phyloP scores from a whole-genome alignment of 2,329 filamentous ascomycete genomes.

The Pseudovirgaria hyperparasitica region DNA sequence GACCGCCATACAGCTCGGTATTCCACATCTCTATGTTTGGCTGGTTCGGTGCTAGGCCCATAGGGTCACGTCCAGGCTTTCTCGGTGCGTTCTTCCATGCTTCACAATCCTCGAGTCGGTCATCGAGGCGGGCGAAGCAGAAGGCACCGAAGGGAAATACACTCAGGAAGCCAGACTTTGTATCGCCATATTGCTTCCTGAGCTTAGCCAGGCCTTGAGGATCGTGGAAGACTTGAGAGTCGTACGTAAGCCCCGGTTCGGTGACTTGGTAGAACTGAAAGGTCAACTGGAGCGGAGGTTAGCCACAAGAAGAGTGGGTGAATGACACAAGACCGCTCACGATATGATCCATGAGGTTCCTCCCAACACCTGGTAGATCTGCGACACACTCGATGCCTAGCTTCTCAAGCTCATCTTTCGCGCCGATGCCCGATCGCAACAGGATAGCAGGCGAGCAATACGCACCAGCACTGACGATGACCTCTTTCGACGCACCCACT shows the following conservation, averaged over 20 bases:
- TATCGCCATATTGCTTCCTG: conserved; percentile 43
- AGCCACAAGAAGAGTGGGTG: conserved; percentile 9
- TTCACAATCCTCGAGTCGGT: conserved; percentile 41
- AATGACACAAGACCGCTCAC: conserved; percentile 25
- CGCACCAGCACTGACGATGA: conserved; percentile 20
- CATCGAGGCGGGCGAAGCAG: conserved; percentile 48
- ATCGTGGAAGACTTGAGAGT: conserved; percentile 44
- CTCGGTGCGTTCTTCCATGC: conserved; percentile 41
- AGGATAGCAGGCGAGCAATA: conserved; percentile 26
- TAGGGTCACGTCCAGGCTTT: conserved; percentile 40
- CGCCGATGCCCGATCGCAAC: conserved; percentile 46
- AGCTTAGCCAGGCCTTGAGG: conserved; percentile 35
- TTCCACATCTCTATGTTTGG: conserved; percentile 52
- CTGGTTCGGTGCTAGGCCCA: conserved; percentile 44
- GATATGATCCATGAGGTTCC: conserved; percentile 52
- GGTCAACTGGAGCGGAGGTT: conserved; percentile 25
- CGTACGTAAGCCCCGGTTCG: conserved; percentile 43
- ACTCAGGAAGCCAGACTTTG: conserved; percentile 45
- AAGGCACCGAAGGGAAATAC: conserved; percentile 52
- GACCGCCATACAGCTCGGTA: conserved; percentile 49
- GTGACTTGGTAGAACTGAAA: conserved; percentile 50
- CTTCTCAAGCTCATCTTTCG: conserved; percentile 36
- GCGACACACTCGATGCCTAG: conserved; percentile 40
- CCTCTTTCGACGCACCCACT: conserved; percentile 21
- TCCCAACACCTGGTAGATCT: conserved; percentile 49